Evolutionary conservation across 768 basidiomycete genomes (phyloP).

Genomic region (Pleurotus tuber-regium): DNA sequence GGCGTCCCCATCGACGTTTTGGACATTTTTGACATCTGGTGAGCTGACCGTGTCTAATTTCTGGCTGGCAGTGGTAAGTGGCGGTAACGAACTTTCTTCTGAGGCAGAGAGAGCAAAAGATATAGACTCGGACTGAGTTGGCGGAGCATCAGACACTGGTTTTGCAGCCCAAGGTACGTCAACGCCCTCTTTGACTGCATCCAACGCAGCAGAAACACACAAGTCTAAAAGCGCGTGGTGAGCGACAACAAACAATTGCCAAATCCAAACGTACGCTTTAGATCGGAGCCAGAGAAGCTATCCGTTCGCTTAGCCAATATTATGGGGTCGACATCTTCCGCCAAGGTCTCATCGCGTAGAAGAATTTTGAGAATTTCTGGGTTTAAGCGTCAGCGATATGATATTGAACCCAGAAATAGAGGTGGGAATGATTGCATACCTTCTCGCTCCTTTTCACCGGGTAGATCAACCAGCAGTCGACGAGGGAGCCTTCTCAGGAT

Average conservation of each 20-base stretch:
- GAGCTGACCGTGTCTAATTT: too few relatives aligned
- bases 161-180: constrained; percentile 68
- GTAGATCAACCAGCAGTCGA: constrained; percentile 84
- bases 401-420: constrained; percentile 6
- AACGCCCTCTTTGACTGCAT: constrained; percentile 85
- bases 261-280: constrained; percentile 71
- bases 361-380: constrained; percentile 87
- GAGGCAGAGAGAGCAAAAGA: constrained; percentile 8
- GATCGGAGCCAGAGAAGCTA: constrained; percentile 89
- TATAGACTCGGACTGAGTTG: constrained; percentile 9
- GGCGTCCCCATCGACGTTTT: not conserved
- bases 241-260: constrained; percentile 12
- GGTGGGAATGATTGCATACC: constrained; percentile 42
- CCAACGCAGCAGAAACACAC: constrained; percentile 89
- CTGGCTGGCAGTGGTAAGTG: constrained; percentile 8
- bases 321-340: constrained; percentile 58
- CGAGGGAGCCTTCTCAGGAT: constrained; percentile 87
- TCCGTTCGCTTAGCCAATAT: constrained; percentile 70
- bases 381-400: constrained; percentile 11
- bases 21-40: too few relatives aligned
- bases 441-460: constrained; percentile 80
- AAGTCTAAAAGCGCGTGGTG: constrained; percentile 55
- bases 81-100: constrained; percentile 15
- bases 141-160: too few relatives aligned
- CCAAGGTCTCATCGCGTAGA: constrained; percentile 75